Percentiles rank a stretch among this genome's conserved stretches.
Conservation (phyloP, 805 yeast species). For the Candida montana region DNA sequence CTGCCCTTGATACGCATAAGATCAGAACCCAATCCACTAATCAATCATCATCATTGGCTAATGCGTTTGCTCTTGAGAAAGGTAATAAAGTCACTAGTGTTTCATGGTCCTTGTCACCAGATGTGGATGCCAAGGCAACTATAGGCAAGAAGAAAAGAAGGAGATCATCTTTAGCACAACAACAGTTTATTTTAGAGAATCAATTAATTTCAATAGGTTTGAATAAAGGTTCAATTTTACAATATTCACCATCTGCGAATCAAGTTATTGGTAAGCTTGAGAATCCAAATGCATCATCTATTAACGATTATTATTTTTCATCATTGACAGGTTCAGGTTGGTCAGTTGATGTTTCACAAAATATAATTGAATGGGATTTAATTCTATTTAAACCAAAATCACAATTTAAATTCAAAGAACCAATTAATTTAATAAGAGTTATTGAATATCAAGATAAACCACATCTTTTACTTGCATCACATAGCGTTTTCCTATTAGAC, state of each 20-base stretch:
- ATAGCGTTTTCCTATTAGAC: conserved; percentile 54
- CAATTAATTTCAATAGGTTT: conserved; percentile 56
- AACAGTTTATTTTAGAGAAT: conserved; percentile 30
- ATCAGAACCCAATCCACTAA: conserved; percentile 57
- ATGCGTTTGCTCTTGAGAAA: conserved; percentile 49
- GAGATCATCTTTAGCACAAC: conserved; percentile 14
- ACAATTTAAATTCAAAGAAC: conserved; percentile 35
- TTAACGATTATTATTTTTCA: conserved; percentile 46
- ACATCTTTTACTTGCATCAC: conserved; percentile 60
- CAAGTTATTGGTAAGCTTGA: conserved; percentile 48
- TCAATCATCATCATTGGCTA: conserved; percentile 32
- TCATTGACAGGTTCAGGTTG: conserved; percentile 41
- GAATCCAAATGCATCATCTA: conserved; percentile 40
- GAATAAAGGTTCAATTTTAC: conserved; percentile 55
- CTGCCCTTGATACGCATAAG: conserved; percentile 67
- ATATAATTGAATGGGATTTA: conserved; percentile 58
- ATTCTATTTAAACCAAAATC: conserved; percentile 35
- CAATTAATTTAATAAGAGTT: conserved; percentile 28
- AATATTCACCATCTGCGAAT: conserved; percentile 65
- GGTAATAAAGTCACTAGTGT: conserved; percentile 44
- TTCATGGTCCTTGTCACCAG: conserved; percentile 42
- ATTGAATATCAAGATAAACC: conserved; percentile 25
- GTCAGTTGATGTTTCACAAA: conserved; percentile 56
- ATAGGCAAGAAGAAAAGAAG: conserved; percentile 17
- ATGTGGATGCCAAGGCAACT: neutral